Conservation (phyloP, 139 green algal genomes). For the Coccomyxa sp. region DNA sequence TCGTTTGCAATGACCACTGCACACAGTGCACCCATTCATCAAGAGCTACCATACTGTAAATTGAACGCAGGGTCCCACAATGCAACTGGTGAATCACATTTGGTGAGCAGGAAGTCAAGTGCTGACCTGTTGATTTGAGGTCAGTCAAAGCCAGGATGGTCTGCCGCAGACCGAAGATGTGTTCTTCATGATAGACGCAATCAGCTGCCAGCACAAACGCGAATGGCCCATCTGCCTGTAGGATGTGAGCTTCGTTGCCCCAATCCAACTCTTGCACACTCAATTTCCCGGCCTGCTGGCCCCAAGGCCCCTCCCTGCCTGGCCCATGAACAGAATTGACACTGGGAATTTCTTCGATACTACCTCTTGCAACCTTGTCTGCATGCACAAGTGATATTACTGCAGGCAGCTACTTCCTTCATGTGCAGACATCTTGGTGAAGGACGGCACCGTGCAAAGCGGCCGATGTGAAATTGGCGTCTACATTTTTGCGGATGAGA, state of each 20-base stretch:
- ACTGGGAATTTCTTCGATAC: neutral
- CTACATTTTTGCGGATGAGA: neutral
- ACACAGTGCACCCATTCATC: conserved; percentile 16
- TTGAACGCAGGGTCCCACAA: neutral
- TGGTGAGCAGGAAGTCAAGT: neutral
- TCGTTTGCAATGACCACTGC: conserved; percentile 76
- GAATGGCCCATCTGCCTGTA: neutral
- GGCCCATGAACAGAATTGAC: neutral
- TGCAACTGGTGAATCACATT: neutral
- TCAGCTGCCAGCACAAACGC: conserved; percentile 23
- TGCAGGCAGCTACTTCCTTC: too few relatives aligned
- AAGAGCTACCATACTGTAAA: neutral
- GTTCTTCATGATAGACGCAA: conserved; percentile 80
- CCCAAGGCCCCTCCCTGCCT: neutral
- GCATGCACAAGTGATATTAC: too few relatives aligned
- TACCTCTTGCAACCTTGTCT: neutral
- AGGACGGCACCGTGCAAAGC: neutral
- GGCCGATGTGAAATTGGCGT: neutral
- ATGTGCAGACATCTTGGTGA: too few relatives aligned
- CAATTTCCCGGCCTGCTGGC: neutral
- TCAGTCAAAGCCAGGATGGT: conserved; percentile 26
- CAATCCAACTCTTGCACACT: neutral
- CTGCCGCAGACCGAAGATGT: conserved; percentile 48
- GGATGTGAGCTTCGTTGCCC: neutral
- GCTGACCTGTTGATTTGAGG: neutral